Base-by-base conservation (phyloP, 495 filamentous ascomycete species). In the Aspergillus ellipticus region DNA sequence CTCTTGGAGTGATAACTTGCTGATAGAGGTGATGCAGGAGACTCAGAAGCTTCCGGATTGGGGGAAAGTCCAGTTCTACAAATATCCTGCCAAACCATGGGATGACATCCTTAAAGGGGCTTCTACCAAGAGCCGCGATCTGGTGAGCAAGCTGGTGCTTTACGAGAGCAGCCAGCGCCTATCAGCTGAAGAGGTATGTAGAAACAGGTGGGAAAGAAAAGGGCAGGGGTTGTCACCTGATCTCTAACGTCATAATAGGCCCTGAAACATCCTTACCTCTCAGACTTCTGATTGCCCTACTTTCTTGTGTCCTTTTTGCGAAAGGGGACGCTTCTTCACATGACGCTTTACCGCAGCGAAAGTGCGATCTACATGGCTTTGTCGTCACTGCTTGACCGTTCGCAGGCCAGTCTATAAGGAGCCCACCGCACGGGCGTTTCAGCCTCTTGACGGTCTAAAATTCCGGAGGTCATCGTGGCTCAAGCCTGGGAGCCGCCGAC, bases 61-160 rank as follows among this genome's bases (percentile, higher is more conserved):
- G 85, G 82, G 81, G 13, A 88, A 88, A 64, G 79, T 88, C 58
- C 67, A 79, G 53, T 88, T 87, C 57, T 64, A 80, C 53, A 60
- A 74, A 55, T 85, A 79, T 61, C 76, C 75, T 6, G 59, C 70
- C 2, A 78, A 74, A 49, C 22, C 64, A 6, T 88, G 85, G 85
- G 66, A 76, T 9, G 69, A 77, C 1, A 70, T 86, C 28, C 67
- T 87, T 9, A 76, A 75, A 1, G 70, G 68, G 5, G 71, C 72
- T 6, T 76, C 78, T 4, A 74, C 76, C 3, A 70, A 70, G 13
- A 82, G 75, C 15, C 72, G 76, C 49, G 79, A 85, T 57, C 58
- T 88, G 35, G 82, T 83, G 31, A 73, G 72, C 46, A 63, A 66
- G 33, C 63, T 88, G 48, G 69, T 88, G 17, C 61, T 70, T 45